A percentile compares a stretch with the other conserved stretches of the same genome.
These are phyloP conservation scores for Wallacemonas sp. DNA, from an alignment of 208 protist genomes.

Conservation along the genomic window DNA sequence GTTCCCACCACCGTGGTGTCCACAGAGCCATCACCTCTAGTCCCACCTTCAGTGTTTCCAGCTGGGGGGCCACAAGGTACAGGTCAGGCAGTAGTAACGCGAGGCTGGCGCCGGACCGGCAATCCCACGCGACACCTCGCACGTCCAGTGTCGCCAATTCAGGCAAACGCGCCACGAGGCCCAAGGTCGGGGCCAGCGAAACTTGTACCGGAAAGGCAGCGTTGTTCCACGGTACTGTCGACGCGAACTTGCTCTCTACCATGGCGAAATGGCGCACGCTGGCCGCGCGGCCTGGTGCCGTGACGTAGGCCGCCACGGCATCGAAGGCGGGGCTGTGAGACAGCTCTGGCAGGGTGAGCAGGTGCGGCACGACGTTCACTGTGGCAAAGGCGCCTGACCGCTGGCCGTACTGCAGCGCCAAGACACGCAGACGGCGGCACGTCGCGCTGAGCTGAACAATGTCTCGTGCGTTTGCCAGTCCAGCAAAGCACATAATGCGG, in stretches of 20 bases:
- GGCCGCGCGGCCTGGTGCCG: constrained; percentile 35
- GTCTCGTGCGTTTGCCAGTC: constrained; percentile 15
- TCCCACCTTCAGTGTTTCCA: constrained; percentile 66
- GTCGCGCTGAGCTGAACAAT: constrained; percentile 32
- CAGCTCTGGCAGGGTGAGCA: constrained; percentile 26
- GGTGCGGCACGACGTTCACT: constrained; percentile 44
- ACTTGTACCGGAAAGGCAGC: constrained; percentile 8
- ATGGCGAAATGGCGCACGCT: constrained; percentile 32
- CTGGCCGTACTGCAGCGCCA: constrained; percentile 14
- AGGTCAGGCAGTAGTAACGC: constrained; percentile 71
- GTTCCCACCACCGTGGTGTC: constrained; percentile 76
- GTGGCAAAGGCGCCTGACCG: constrained; percentile 8
- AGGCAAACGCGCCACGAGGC: constrained; percentile 40
- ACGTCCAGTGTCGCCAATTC: constrained; percentile 61
- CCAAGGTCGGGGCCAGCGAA: constrained; percentile 22
- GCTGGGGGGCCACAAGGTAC: constrained; percentile 45
- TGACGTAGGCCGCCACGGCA: constrained; percentile 33
- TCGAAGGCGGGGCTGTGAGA: constrained; percentile 12
- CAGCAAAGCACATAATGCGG: constrained; percentile 40
- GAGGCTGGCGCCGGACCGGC: constrained; percentile 10
- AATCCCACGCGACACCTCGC: constrained; percentile 59
- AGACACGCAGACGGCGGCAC: constrained; percentile 46
- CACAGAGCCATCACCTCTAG: constrained; percentile 50
- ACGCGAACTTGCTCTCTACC: constrained; percentile 27
- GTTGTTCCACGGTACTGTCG: constrained; percentile 14